Evolutionary conservation across 495 filamentous ascomycete species (phyloP).

Genomic region (Hapsidospora chrysogenum): DNA sequence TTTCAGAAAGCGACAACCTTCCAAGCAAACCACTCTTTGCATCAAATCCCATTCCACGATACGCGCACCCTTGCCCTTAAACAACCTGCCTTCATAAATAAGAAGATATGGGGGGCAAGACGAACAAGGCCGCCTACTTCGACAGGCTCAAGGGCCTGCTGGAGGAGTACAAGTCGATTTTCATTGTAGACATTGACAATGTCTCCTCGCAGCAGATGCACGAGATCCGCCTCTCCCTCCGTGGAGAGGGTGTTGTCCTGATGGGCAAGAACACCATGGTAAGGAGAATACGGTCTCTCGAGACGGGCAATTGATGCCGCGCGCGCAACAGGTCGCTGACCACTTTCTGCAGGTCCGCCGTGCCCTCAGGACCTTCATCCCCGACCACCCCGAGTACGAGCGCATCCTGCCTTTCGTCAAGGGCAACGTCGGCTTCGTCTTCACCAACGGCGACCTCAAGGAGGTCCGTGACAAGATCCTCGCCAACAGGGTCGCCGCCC

Average conservation of each 20-base stretch:
- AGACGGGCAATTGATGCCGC: neutral
- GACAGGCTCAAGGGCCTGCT: slow-evolving; percentile 94
- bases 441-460: slow-evolving; percentile 95
- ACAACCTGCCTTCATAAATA: slow-evolving; percentile 85
- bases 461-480: slow-evolving; percentile 83
- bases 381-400: slow-evolving; percentile 89
- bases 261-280: slow-evolving; percentile 99
- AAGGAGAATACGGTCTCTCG: neutral
- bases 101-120: slow-evolving; percentile 99
- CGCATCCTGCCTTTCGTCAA: slow-evolving; percentile 88
- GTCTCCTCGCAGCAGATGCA: slow-evolving; percentile 99
- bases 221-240: slow-evolving; percentile 86
- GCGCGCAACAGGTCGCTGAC: neutral
- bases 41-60: slow-evolving; percentile 10
- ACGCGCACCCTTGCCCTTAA: slow-evolving; percentile 58
- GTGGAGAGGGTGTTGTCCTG: slow-evolving; percentile 79
- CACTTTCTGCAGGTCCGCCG: slow-evolving; percentile 54
- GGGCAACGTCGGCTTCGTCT: slow-evolving; percentile 98
- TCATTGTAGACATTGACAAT: slow-evolving; percentile 96
- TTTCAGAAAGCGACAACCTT: slow-evolving; percentile 9
- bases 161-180: slow-evolving; percentile 83
- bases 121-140: slow-evolving; percentile 95
- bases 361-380: slow-evolving; percentile 88
- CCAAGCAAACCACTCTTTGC: slow-evolving; percentile 5
- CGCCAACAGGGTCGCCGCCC: slow-evolving; percentile 90